Conservation (phyloP, 495 filamentous ascomycete genomes). For the Cercophora sp. region DNA sequence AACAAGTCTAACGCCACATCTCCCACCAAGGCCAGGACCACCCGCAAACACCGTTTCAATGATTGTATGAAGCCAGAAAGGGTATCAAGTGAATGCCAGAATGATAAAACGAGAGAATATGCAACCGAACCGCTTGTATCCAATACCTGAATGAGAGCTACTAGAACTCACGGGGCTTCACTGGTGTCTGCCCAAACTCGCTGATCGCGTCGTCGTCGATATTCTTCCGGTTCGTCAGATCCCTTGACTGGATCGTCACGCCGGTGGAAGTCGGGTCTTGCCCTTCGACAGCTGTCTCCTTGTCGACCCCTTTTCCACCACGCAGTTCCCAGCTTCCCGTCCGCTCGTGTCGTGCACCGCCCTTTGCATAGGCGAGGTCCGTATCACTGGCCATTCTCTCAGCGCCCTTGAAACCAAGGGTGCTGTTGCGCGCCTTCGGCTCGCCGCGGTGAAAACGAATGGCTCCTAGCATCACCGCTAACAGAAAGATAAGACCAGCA, state of each 20-base stretch:
- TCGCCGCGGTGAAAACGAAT: conserved; percentile 24
- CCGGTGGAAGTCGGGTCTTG: not conserved
- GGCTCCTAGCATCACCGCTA: conserved; percentile 27
- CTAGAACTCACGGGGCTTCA: conserved; percentile 16
- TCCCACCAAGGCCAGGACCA: too few relatives aligned
- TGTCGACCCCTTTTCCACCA: conserved; percentile 7
- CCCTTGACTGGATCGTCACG: not conserved
- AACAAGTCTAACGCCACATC: too few relatives aligned
- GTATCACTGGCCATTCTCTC: conserved; percentile 37
- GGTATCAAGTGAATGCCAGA: conserved; percentile 17
- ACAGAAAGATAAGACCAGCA: conserved; percentile 14
- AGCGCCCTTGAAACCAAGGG: conserved; percentile 33
- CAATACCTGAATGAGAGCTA: not conserved
- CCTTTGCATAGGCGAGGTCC: conserved; percentile 30
- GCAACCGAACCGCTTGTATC: not conserved
- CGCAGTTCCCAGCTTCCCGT: conserved; percentile 42
- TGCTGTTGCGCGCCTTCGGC: conserved; percentile 17
- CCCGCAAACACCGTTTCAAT: too few relatives aligned
- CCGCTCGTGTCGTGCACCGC: conserved; percentile 33
- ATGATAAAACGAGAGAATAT: not conserved
- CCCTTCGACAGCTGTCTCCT: not conserved
- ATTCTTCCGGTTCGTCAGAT: not conserved
- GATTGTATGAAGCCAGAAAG: not conserved
- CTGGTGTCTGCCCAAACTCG: conserved; percentile 7
- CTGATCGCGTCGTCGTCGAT: conserved; percentile 10